Evolutionary conservation across 148 eudicot species (phyloP).

Genomic region (Rhododendron simsii): DNA sequence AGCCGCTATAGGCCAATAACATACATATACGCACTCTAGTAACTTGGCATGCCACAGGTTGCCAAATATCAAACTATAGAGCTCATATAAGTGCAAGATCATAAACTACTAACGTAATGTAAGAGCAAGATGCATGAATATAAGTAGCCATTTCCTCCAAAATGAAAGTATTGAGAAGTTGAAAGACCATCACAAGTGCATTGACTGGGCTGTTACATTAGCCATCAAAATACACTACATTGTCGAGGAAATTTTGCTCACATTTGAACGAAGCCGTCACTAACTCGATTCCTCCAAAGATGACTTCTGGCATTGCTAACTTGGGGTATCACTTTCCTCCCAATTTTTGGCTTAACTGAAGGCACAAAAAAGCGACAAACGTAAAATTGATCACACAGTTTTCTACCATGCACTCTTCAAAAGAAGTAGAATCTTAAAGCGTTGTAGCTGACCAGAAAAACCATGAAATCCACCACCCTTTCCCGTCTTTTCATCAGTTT

Average conservation of each 20-base stretch:
- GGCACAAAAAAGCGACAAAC: conserved; percentile 8
- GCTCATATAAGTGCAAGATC: neutral
- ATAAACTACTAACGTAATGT: neutral
- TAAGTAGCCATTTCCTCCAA: conserved; percentile 7
- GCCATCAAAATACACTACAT: neutral
- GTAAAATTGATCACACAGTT: neutral
- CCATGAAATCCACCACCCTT: conserved; percentile 33
- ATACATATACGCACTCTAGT: neutral
- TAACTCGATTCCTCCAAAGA: conserved; percentile 45
- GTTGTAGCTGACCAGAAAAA: conserved; percentile 54
- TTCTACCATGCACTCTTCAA: neutral
- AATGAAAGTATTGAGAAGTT: neutral
- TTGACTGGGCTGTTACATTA: neutral
- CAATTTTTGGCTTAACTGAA: conserved; percentile 55
- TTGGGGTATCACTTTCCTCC: conserved; percentile 32
- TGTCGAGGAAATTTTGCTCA: conserved; percentile 27
- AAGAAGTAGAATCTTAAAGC: neutral
- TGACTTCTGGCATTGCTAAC: conserved; percentile 42
- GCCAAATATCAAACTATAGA: neutral
- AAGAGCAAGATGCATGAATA: neutral
- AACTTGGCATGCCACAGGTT: neutral
- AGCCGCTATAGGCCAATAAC: neutral
- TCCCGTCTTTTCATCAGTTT: conserved; percentile 27
- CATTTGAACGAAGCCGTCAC: conserved; percentile 38
- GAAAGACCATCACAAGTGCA: conserved; percentile 3